Evolutionary conservation across 1,284 basidiomycete species (phyloP).

Genomic region (Pascua guehoae): DNA sequence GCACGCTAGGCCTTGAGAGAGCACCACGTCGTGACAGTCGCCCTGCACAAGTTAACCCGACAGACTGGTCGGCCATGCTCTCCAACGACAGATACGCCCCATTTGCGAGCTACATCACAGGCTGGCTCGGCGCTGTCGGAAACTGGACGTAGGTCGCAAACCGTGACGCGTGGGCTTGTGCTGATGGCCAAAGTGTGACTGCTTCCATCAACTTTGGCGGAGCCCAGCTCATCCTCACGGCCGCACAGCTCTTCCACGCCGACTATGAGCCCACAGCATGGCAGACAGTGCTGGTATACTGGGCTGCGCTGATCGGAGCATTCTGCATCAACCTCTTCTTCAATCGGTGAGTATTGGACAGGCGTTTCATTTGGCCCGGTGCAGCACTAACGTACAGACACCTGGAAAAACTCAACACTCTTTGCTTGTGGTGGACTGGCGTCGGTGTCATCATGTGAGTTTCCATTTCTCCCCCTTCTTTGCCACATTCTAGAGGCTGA

Average conservation of each 20-base stretch:
- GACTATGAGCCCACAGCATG: slow-evolving; percentile 48
- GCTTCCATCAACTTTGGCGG: slow-evolving; percentile 54
- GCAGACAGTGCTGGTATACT: slow-evolving; percentile 51
- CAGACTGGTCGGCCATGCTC: slow-evolving; percentile 51
- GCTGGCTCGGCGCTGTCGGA: slow-evolving; percentile 53
- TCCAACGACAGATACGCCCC: slow-evolving; percentile 50
- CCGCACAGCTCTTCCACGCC: slow-evolving; percentile 49
- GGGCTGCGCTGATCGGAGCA: slow-evolving; percentile 47
- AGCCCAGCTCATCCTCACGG: slow-evolving; percentile 52
- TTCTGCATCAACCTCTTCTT: slow-evolving; percentile 48
- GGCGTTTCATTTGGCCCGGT: neutral
- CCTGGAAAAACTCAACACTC: slow-evolving; percentile 45
- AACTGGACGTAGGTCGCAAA: slow-evolving; percentile 49
- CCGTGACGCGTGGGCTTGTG: neutral
- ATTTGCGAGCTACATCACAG: slow-evolving; percentile 51
- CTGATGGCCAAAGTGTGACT: slow-evolving; percentile 35
- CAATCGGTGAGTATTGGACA: slow-evolving; percentile 31
- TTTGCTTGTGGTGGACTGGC: slow-evolving; percentile 51
- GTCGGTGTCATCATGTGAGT: slow-evolving; percentile 49
- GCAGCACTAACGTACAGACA: slow-evolving; percentile 21
- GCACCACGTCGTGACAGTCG: too few relatives aligned
- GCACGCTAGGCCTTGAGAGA: too few relatives aligned
- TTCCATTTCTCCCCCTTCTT: too few relatives aligned
- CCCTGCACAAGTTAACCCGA: too few relatives aligned
- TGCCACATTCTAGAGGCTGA: slow-evolving; percentile 1